Percentiles rank a stretch among this genome's conserved stretches.
Conservation (phyloP, 371 early-diverging fungal species). For the Massospora cicadina region DNA sequence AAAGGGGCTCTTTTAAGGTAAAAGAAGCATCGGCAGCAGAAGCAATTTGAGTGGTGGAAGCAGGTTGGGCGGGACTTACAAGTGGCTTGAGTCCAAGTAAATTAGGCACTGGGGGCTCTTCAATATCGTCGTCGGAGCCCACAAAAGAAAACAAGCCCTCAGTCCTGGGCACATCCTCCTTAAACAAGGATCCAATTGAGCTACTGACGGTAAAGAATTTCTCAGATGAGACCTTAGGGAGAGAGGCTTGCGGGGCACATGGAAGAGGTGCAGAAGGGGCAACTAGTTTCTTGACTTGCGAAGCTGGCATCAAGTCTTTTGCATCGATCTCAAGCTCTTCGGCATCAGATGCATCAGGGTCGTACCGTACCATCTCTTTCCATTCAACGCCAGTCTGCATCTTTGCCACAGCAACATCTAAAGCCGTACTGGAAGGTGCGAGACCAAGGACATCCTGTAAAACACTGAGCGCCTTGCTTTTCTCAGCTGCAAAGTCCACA, state of each 20-base stretch:
- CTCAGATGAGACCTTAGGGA: background rate
- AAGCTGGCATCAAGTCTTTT: background rate
- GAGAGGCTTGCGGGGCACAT: background rate
- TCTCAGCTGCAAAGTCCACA: background rate
- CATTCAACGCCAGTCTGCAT: background rate
- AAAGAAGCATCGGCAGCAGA: background rate
- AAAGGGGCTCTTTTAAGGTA: background rate
- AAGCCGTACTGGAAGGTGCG: background rate
- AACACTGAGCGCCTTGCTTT: background rate
- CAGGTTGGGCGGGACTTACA: too few relatives aligned
- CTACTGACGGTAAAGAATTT: background rate
- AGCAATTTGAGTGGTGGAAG: background rate
- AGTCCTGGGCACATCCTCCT: background rate
- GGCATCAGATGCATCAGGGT: constrained; percentile 6
- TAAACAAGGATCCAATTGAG: background rate
- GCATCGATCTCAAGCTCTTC: background rate
- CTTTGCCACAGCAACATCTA: constrained; percentile 1
- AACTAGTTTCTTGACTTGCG: background rate
- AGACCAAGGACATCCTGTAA: background rate
- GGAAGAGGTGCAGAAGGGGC: background rate
- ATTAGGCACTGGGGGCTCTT: background rate
- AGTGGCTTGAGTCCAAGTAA: background rate
- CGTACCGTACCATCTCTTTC: constrained; percentile 6
- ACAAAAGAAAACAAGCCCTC: background rate
- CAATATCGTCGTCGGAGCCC: background rate